Evolutionary conservation across 495 filamentous ascomycete genomes (phyloP).

Genomic region (Aspergillus sclerotiicarbonarius): DNA sequence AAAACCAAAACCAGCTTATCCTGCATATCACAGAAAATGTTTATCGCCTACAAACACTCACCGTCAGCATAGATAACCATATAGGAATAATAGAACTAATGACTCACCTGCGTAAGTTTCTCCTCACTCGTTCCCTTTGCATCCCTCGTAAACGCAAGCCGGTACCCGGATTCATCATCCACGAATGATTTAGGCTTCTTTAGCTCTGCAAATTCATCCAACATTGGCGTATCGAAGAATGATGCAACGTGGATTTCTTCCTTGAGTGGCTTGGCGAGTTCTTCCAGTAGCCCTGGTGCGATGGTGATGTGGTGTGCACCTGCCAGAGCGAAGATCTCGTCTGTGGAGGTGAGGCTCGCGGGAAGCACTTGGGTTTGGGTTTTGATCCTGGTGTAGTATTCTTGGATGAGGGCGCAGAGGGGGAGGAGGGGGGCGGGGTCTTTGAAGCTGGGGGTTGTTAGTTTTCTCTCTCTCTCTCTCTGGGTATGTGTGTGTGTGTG

Average conservation of each 20-base stretch:
- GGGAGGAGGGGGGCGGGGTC: slow-evolving; percentile 44
- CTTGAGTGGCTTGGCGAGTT: slow-evolving; percentile 33
- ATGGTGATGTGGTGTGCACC: slow-evolving; percentile 59
- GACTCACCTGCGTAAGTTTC: slow-evolving; percentile 50
- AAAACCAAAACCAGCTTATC: slow-evolving; percentile 51
- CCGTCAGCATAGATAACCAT: neutral
- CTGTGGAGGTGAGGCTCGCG: slow-evolving; percentile 53
- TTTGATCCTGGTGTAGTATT: slow-evolving; percentile 45
- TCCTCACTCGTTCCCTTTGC: slow-evolving; percentile 47
- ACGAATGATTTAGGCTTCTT: slow-evolving; percentile 25
- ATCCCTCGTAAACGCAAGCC: slow-evolving; percentile 50
- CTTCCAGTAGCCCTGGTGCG: slow-evolving; percentile 47
- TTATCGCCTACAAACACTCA: slow-evolving; percentile 43
- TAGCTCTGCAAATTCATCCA: neutral
- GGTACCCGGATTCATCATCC: slow-evolving; percentile 45
- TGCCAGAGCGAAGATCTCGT: slow-evolving; percentile 57
- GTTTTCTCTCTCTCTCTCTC: neutral
- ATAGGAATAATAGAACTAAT: neutral
- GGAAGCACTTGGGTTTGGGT: slow-evolving; percentile 53
- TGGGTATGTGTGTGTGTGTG: neutral
- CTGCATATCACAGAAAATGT: slow-evolving; percentile 62
- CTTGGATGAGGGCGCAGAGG: slow-evolving; percentile 52
- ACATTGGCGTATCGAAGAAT: slow-evolving; percentile 31
- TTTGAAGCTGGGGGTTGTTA: slow-evolving; percentile 16
- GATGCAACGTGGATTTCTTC: slow-evolving; percentile 31